These are phyloP conservation scores for Lodderomyces pseudojiufengensis DNA, from an alignment of 1,139 yeast species.

Conservation along the genomic window DNA sequence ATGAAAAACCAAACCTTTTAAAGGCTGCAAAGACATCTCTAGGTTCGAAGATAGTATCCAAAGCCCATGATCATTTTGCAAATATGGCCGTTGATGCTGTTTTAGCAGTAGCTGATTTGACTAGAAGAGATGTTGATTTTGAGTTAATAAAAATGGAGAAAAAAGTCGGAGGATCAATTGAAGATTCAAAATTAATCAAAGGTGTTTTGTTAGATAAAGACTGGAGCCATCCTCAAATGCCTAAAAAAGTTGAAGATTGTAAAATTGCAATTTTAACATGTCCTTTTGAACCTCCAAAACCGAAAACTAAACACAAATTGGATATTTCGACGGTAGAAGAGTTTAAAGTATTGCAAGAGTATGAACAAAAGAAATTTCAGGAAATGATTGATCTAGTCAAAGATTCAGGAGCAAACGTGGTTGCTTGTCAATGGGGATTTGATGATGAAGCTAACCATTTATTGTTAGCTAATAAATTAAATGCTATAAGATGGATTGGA, in stretches of 20 bases:
- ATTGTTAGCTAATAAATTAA: conserved; percentile 78
- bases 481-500: conserved; percentile 99
- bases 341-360: conserved; percentile 81
- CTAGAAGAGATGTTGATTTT: conserved; percentile 92
- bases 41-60: conserved; percentile 94
- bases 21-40: conserved; percentile 93
- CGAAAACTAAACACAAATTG: conserved; percentile 95
- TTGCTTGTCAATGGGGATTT: conserved; percentile 99
- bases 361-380: conserved; percentile 85
- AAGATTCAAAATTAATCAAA: conserved; percentile 76
- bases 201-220: conserved; percentile 96
- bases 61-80: conserved; percentile 90
- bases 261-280: conserved; percentile 93
- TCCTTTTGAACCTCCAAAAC: conserved; percentile 99
- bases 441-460: conserved; percentile 98
- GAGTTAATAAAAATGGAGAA: conserved; percentile 95
- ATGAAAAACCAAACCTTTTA: conserved; percentile 58
- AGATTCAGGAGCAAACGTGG: conserved; percentile 90
- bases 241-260: conserved; percentile 73
- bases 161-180: conserved; percentile 90
- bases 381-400: conserved; percentile 89
- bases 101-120: conserved; percentile 84
- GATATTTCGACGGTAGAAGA: conserved; percentile 92
- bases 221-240: conserved; percentile 98
- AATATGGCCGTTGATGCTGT: conserved; percentile 98